Conservation (phyloP, 345 rosid species). For the Hypericum androsaemum region DNA sequence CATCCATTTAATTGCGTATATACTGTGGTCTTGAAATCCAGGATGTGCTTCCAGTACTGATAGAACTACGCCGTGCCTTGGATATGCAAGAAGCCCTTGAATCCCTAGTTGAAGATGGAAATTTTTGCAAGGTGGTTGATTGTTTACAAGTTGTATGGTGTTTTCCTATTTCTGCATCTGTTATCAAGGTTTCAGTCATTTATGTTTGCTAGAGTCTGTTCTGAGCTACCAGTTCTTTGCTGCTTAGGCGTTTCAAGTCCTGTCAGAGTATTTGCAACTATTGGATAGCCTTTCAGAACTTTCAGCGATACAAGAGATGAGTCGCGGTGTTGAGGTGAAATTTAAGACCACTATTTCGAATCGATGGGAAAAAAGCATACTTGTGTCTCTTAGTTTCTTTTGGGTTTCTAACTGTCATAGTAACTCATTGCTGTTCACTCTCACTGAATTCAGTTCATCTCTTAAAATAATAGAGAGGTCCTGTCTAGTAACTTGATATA, state of each 20-base stretch:
- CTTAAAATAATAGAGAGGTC: no score
- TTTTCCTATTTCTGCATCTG: neutral
- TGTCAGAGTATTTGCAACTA: slow-evolving; percentile 92
- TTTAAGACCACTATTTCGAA: slow-evolving; percentile 3
- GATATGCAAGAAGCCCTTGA: slow-evolving; percentile 78
- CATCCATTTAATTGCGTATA: no score
- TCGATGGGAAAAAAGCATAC: neutral
- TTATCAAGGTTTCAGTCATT: slow-evolving; percentile 3
- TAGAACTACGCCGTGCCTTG: slow-evolving; percentile 65
- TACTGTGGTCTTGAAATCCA: slow-evolving; percentile 25
- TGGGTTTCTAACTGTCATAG: no score
- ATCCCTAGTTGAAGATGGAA: slow-evolving; percentile 78
- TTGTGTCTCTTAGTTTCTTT: no score
- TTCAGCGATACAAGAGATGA: slow-evolving; percentile 87
- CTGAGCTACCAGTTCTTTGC: slow-evolving; percentile 13
- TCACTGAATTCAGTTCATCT: no score
- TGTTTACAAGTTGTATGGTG: neutral
- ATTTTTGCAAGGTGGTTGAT: slow-evolving; percentile 75
- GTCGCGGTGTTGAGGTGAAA: slow-evolving; percentile 90
- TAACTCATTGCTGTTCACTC: no score
- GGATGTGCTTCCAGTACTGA: slow-evolving; percentile 79
- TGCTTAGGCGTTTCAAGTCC: slow-evolving; percentile 88
- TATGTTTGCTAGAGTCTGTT: no score
- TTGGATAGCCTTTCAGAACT: slow-evolving; percentile 81
- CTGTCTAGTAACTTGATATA: no score